Evolutionary conservation across 2,329 filamentous ascomycete genomes (phyloP), one percentile per base, ranked within the genome.

Genomic region (Onygena corvina): DNA sequence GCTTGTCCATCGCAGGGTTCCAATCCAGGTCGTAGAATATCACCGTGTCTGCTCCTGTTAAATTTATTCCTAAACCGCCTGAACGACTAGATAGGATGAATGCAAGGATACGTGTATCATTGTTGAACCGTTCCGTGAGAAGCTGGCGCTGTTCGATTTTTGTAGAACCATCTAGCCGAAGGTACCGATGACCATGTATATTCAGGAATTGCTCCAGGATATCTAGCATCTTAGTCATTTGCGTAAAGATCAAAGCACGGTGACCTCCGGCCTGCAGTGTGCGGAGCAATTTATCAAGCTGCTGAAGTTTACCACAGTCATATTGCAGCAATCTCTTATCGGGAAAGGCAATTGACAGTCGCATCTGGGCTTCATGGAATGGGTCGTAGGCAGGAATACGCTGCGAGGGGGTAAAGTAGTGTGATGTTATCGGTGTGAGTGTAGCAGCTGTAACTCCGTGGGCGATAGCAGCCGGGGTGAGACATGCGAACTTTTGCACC

Each of bases 1-100:
- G 92, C 67, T 94, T 94, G 71, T 98, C 92, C 92, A 98, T 98
- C 47, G 93, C 92, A 0, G 92, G 92, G 60, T 98, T 98, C 93
- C 93, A 98, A 64, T 98, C 92, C 52, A 96, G 81, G 61, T 98
- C 92, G 67, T 96, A 98, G 67, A 98, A 98, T 57, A 98, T 95
- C 59, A 98, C 92, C 0, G 89, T 94, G 64, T 96, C 92, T 3
- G 92, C 92, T 45, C 92, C 92, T 0, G 90, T 96, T 36, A 98
- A 74, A 60, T 98, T 98, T 71, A 98, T 94, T 50, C 92, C 92
- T 0, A 98, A 74, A 49, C 92, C 92, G 57, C 92, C 92, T 0
- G 92, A 95, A 50, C 92, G 81, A 46, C 88, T 94, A 0, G 90
- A 96, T 3, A 98, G 71, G 59, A 98, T 98, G 70, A 98, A 98